Percentiles rank a stretch among this genome's conserved stretches.
phyloP scores from a whole-genome alignment of 116 monocot genomes.

The Dioscorea cayenensis region DNA sequence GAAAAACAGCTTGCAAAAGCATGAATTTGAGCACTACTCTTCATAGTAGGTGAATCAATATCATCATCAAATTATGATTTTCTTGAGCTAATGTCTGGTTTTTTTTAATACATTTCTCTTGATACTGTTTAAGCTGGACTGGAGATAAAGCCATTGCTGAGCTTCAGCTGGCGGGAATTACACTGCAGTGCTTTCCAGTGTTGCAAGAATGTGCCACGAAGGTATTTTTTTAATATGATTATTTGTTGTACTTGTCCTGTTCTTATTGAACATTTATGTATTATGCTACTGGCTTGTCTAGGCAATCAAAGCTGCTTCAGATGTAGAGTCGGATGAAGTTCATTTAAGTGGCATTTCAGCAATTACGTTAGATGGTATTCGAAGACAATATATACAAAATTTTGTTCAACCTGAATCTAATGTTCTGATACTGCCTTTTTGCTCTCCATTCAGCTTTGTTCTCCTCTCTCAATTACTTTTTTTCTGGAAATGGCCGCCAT shows the following conservation, averaged over 20 bases:
- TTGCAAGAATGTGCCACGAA: slow-evolving; percentile 86
- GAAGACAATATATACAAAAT: background rate
- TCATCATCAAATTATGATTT: background rate
- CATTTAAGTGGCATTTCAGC: slow-evolving; percentile 71
- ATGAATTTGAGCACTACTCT: slow-evolving; percentile 75
- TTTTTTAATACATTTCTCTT: background rate
- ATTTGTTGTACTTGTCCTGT: background rate
- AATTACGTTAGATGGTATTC: slow-evolving; percentile 62
- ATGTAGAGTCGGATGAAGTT: slow-evolving; percentile 39
- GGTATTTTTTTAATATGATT: slow-evolving; percentile 34
- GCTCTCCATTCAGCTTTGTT: slow-evolving; percentile 49
- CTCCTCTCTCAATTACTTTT: slow-evolving; percentile 71
- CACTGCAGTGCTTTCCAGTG: slow-evolving; percentile 58
- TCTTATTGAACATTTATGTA: slow-evolving; percentile 1
- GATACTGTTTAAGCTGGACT: slow-evolving; percentile 63
- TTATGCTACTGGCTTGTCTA: slow-evolving; percentile 19
- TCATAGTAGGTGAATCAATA: slow-evolving; percentile 54
- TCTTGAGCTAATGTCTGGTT: background rate
- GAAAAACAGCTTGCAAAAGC: slow-evolving; percentile 53
- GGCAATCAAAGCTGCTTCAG: slow-evolving; percentile 87
- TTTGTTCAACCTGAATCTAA: background rate
- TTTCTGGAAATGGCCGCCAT: slow-evolving; percentile 56
- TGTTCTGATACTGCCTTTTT: background rate
- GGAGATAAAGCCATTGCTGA: slow-evolving; percentile 74
- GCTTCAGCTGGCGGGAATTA: slow-evolving; percentile 73